phyloP scores from a whole-genome alignment of 352 stramenopile genomes.

The Phytophthora brassicae region DNA sequence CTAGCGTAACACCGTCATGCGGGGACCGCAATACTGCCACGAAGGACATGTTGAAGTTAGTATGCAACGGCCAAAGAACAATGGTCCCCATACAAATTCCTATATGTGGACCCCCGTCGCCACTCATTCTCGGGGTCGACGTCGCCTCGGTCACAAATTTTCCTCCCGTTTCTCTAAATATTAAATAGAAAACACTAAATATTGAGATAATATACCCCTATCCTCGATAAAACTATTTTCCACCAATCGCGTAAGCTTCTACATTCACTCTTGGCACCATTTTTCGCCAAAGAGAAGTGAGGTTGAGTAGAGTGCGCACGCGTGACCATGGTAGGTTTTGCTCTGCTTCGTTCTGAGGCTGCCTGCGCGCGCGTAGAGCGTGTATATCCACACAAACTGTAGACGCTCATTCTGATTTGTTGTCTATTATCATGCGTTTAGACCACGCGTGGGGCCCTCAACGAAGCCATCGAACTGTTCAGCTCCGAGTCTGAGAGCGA shows the following conservation, averaged over 20 bases:
- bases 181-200: not conserved
- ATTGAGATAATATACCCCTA: too few relatives aligned
- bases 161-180: not conserved
- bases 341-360: not conserved
- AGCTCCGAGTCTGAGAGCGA: conserved; percentile 37
- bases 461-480: conserved; percentile 25
- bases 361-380: not conserved
- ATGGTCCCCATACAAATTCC: conserved; percentile 26
- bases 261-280: conserved; percentile 18
- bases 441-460: conserved; percentile 3
- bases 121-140: conserved; percentile 32
- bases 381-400: not conserved
- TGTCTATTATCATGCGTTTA: conserved; percentile 3
- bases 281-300: not conserved
- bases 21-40: too few relatives aligned
- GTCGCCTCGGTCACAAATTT: conserved; percentile 26
- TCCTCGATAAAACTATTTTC: conserved; percentile 6
- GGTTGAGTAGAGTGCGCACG: conserved; percentile 1
- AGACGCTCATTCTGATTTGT: not conserved
- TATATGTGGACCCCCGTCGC: conserved; percentile 16
- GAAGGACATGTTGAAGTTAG: conserved; percentile 27
- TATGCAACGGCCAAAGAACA: conserved; percentile 18
- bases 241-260: conserved; percentile 14
- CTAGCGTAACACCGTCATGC: not conserved
- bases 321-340: conserved; percentile 22